A percentile compares a stretch with the other conserved stretches of the same genome.
phyloP scores from a whole-genome alignment of 192 early-diverging fungal species.

The Coemansia sp. region DNA sequence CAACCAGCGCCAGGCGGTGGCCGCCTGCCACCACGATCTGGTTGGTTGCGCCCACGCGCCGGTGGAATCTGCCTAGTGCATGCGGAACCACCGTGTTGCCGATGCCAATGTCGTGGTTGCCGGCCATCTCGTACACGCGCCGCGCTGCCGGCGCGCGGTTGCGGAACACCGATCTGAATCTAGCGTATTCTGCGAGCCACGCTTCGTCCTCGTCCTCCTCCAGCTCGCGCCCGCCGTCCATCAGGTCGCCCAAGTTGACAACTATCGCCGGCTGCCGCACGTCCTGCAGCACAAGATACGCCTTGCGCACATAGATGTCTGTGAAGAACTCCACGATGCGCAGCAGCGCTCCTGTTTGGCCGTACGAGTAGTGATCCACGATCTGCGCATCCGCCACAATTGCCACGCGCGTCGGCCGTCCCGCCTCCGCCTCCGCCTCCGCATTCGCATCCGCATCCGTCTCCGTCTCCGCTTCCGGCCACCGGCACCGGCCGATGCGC shows the following conservation, averaged over 20 bases:
- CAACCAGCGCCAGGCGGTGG: conserved; percentile 71
- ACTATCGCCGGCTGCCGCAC: conserved; percentile 62
- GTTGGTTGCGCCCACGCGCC: conserved; percentile 59
- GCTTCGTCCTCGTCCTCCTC: conserved; percentile 26
- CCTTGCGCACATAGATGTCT: conserved; percentile 82
- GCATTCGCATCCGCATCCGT: not conserved
- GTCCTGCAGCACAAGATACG: conserved; percentile 65
- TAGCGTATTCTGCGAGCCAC: conserved; percentile 60
- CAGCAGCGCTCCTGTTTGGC: conserved; percentile 63
- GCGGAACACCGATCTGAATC: conserved; percentile 60
- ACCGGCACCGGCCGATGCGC: conserved; percentile 30
- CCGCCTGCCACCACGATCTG: conserved; percentile 56
- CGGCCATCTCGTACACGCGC: conserved; percentile 66
- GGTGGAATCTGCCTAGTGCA: conserved; percentile 54
- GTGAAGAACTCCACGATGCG: conserved; percentile 74
- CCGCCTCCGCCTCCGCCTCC: not conserved
- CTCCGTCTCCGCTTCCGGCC: conserved; percentile 21
- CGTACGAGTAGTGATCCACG: conserved; percentile 87
- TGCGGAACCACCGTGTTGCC: conserved; percentile 57
- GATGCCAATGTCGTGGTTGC: conserved; percentile 94
- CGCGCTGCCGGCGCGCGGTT: conserved; percentile 23
- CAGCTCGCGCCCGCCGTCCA: conserved; percentile 74
- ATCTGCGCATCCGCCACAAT: conserved; percentile 92
- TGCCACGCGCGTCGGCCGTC: conserved; percentile 46
- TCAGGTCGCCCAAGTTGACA: conserved; percentile 84